These are phyloP conservation scores for Acephala macrosclerotiorum DNA, from an alignment of 2,329 filamentous ascomycete species.

Conservation along the genomic window DNA sequence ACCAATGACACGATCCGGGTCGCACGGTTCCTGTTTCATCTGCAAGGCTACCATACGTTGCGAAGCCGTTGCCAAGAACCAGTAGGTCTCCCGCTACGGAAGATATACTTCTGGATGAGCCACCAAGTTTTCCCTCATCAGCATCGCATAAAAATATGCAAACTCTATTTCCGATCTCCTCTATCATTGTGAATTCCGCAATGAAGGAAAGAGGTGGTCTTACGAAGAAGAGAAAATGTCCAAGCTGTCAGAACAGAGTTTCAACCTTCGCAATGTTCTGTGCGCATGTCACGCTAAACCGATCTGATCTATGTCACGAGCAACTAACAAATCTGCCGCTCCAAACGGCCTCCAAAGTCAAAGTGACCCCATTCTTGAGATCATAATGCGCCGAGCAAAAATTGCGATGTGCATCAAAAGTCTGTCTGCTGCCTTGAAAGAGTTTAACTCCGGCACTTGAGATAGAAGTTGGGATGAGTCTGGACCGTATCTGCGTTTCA, in stretches of 20 bases:
- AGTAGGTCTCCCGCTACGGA: background rate
- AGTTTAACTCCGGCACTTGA: background rate
- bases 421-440: background rate
- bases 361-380: background rate
- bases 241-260: background rate
- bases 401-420: background rate
- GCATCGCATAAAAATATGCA: background rate
- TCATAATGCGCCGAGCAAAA: conserved; percentile 9
- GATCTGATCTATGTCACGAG: background rate
- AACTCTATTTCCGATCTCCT: background rate
- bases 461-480: background rate
- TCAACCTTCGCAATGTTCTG: too few species aligned
- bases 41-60: background rate
- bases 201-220: background rate
- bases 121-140: background rate
- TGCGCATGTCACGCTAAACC: background rate
- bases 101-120: background rate
- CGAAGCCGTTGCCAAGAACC: background rate
- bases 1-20: background rate
- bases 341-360: background rate
- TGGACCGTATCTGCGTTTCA: background rate
- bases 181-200: background rate
- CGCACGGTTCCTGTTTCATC: background rate
- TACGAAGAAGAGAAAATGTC: background rate
- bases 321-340: background rate